These are phyloP conservation scores for Paracorniculantispora psalliotae DNA, from an alignment of 2,329 filamentous ascomycete genomes.

Conservation along the genomic window DNA sequence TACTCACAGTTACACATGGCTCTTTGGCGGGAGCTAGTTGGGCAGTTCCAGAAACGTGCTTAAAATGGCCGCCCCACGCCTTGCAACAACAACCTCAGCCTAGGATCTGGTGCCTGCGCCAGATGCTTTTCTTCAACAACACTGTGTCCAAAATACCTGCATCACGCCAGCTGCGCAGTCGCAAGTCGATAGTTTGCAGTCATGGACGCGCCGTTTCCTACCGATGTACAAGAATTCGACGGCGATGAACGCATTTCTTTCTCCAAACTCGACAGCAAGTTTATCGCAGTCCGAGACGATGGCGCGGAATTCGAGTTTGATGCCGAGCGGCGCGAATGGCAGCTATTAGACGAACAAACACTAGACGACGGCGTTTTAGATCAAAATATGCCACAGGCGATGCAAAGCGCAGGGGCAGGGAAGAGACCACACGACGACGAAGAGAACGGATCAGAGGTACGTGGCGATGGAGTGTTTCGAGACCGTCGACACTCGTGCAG, in stretches of 20 bases:
- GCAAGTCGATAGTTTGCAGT: constrained; percentile 19
- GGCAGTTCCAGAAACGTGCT: not conserved
- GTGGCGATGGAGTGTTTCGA: constrained; percentile 18
- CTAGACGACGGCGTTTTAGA: constrained; percentile 27
- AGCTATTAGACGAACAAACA: constrained; percentile 52
- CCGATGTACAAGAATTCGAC: constrained; percentile 64
- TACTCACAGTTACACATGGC: not conserved
- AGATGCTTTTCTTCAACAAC: constrained; percentile 4
- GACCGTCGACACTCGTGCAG: not conserved
- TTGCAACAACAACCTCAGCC: not conserved
- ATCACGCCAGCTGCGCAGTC: not conserved
- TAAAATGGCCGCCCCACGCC: constrained; percentile 9
- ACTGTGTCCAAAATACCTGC: not conserved
- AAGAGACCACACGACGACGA: constrained; percentile 41
- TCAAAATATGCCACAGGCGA: not conserved
- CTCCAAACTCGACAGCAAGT: constrained; percentile 77
- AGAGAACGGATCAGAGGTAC: constrained; percentile 38
- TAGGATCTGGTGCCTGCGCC: not conserved
- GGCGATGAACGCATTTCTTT: constrained; percentile 79
- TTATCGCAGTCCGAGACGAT: constrained; percentile 77
- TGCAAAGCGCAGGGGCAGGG: constrained; percentile 14
- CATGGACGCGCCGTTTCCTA: constrained; percentile 41
- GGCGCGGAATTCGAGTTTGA: constrained; percentile 84
- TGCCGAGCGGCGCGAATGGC: constrained; percentile 65
- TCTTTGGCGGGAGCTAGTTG: not conserved